Evolutionary conservation across 257 asterid genomes (phyloP).

Genomic region (Ligustrum vulgare): DNA sequence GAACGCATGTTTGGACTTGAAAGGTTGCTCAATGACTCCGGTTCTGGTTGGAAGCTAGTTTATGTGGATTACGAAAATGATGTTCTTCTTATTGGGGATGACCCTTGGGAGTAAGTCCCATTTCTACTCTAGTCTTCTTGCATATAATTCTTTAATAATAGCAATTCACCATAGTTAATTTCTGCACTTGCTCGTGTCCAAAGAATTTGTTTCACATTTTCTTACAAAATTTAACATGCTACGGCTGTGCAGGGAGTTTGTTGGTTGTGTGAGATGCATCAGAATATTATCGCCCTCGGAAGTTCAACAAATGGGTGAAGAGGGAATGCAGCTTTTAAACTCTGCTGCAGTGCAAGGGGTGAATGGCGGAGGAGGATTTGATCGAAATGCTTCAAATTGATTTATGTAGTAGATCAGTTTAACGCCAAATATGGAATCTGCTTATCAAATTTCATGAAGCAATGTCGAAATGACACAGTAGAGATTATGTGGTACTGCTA

Average conservation of each 20-base stretch:
- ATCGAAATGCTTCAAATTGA: conserved; percentile 36
- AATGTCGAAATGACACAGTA: background rate
- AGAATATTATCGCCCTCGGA: conserved; percentile 87
- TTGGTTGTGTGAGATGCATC: conserved; percentile 89
- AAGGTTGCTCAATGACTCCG: conserved; percentile 70
- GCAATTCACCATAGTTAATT: background rate
- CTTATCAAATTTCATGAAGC: conserved; percentile 20
- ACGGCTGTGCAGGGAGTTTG: conserved; percentile 65
- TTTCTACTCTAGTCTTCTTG: background rate
- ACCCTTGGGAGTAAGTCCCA: conserved; percentile 92
- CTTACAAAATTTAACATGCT: background rate
- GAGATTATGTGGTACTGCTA: background rate
- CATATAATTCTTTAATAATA: background rate
- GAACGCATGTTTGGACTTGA: conserved; percentile 91
- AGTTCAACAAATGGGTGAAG: conserved; percentile 99
- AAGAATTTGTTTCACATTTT: background rate
- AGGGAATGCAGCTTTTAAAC: conserved; percentile 93
- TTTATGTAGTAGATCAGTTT: background rate
- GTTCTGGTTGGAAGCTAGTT: conserved; percentile 93
- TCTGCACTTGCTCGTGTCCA: background rate
- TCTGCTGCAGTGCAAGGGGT: conserved; percentile 51
- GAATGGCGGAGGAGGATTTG: conserved; percentile 32
- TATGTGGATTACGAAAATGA: conserved; percentile 88
- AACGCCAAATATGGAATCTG: background rate
- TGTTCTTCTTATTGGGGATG: conserved; percentile 88